Evolutionary conservation across 179 eudicot species (phyloP).

Genomic region (Nepenthes alata): DNA sequence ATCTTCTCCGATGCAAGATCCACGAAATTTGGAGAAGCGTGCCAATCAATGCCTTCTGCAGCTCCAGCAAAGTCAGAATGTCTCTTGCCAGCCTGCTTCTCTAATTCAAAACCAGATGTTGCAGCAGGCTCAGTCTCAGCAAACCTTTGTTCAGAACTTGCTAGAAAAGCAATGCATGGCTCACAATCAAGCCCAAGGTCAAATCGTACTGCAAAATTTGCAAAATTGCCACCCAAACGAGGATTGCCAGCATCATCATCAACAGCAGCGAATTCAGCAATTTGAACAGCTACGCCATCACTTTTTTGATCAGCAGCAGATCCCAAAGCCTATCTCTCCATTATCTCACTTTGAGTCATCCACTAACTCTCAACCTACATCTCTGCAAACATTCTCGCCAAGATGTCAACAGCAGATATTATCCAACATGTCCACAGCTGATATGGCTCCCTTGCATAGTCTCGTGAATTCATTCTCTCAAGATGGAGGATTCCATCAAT

Average conservation of each 20-base stretch:
- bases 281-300: slow-evolving; percentile 15
- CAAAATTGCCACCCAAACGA: slow-evolving; percentile 8
- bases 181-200: slow-evolving; percentile 22
- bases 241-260: background rate
- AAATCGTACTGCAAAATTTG: slow-evolving; percentile 37
- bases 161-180: slow-evolving; percentile 15
- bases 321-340: slow-evolving; percentile 16
- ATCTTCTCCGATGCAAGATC: slow-evolving; percentile 45
- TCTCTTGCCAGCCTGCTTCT: slow-evolving; percentile 18
- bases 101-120: slow-evolving; percentile 20
- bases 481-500: slow-evolving; percentile 34
- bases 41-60: slow-evolving; percentile 29
- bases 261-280: background rate
- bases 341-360: slow-evolving; percentile 28
- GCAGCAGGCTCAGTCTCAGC: slow-evolving; percentile 30
- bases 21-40: slow-evolving; percentile 26
- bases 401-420: slow-evolving; percentile 29
- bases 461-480: slow-evolving; percentile 37
- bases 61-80: slow-evolving; percentile 31
- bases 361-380: slow-evolving; percentile 29
- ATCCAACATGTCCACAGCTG: slow-evolving; percentile 19
- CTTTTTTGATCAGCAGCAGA: slow-evolving; percentile 18
- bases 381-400: slow-evolving; percentile 29
- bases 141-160: slow-evolving; percentile 17
- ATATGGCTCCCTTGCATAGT: slow-evolving; percentile 28